These are phyloP conservation scores for Monilinia polystroma DNA, from an alignment of 2,329 filamentous ascomycete genomes.

Conservation along the genomic window DNA sequence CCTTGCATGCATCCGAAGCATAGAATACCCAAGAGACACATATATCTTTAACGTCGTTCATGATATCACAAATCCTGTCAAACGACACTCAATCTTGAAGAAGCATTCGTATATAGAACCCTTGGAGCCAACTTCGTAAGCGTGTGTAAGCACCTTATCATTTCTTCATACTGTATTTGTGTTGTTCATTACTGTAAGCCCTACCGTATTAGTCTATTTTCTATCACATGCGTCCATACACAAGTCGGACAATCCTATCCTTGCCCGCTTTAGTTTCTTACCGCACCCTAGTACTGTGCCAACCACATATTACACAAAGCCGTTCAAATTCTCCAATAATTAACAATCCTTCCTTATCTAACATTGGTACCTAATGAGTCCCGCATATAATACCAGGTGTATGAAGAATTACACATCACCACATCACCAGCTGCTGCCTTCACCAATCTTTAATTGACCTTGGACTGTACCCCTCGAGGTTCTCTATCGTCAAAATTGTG, in stretches of 20 bases:
- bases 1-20: not conserved
- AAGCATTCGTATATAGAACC: not conserved
- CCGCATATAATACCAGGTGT: not conserved
- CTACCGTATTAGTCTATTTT: not conserved
- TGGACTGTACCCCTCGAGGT: not conserved
- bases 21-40: not conserved
- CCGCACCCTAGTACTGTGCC: not conserved
- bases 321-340: not conserved
- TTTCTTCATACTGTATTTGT: not conserved
- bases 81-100: not conserved
- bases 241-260: not conserved
- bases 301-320: not conserved
- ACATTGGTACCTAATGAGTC: not conserved
- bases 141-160: not conserved
- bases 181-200: not conserved
- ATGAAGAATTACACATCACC: not conserved
- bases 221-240: not conserved
- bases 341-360: not conserved
- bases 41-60: not conserved
- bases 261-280: not conserved
- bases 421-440: not conserved
- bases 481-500: not conserved
- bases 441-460: not conserved
- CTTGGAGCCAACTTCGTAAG: not conserved
- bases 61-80: not conserved